Percentiles rank a stretch among this genome's conserved stretches.
phyloP scores from a whole-genome alignment of 805 yeast species.

The Saccharomycopsis capsularis region DNA sequence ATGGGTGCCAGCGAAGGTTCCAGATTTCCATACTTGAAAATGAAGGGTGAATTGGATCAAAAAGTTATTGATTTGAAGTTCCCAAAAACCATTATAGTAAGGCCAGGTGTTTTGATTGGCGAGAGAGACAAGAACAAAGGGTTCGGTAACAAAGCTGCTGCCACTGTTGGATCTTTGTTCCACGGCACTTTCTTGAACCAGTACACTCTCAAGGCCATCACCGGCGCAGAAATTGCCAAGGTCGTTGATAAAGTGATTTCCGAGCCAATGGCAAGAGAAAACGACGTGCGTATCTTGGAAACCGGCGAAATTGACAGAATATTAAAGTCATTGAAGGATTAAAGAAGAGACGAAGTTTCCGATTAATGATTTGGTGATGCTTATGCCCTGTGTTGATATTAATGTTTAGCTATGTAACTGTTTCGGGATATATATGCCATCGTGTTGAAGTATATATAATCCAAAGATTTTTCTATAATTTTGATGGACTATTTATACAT shows the following conservation, averaged over 20 bases:
- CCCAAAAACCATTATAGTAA: slow-evolving; percentile 63
- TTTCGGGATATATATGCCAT: too few species aligned
- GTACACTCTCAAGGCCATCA: slow-evolving; percentile 38
- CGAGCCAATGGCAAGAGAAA: slow-evolving; percentile 21
- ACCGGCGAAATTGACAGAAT: slow-evolving; percentile 1
- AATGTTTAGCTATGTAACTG: too few species aligned
- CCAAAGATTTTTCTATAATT: neutral
- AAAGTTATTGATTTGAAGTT: slow-evolving; percentile 57
- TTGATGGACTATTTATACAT: slow-evolving; percentile 26
- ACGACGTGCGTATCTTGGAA: slow-evolving; percentile 24
- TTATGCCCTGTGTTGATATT: neutral
- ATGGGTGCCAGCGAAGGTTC: slow-evolving; percentile 57
- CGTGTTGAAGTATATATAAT: too few species aligned
- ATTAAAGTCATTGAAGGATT: slow-evolving; percentile 1
- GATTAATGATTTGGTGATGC: neutral
- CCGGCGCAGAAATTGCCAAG: slow-evolving; percentile 59
- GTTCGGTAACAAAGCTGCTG: slow-evolving; percentile 29
- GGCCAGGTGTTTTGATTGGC: slow-evolving; percentile 75
- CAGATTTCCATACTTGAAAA: slow-evolving; percentile 49
- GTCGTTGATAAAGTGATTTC: slow-evolving; percentile 43
- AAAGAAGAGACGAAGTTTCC: too few species aligned
- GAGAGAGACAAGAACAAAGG: slow-evolving; percentile 42
- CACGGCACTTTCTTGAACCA: slow-evolving; percentile 27
- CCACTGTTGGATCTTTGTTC: slow-evolving; percentile 29
- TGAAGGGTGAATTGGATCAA: slow-evolving; percentile 74